Evolutionary conservation across 2,329 filamentous ascomycete genomes (phyloP).

Genomic region (Graphilbum ipis-grandicollis): DNA sequence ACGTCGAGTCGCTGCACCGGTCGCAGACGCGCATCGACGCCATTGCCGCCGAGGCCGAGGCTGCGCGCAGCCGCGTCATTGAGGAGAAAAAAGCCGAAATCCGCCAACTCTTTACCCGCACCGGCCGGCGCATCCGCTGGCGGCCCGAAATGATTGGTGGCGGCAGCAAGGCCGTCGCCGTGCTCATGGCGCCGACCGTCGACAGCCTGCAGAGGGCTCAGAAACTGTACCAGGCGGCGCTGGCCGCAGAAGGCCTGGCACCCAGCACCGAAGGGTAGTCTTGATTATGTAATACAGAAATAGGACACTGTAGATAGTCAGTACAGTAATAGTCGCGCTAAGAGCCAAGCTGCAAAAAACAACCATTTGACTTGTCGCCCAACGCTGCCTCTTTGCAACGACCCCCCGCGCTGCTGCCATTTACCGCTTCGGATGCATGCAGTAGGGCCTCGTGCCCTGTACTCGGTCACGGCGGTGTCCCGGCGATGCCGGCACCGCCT

Average conservation of each 20-base stretch:
- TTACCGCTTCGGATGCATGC: constrained; percentile 14
- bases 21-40: constrained; percentile 65
- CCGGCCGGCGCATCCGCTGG: constrained; percentile 55
- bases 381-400: too few relatives aligned
- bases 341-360: too few relatives aligned
- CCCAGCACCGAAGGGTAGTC: constrained; percentile 6
- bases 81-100: constrained; percentile 52
- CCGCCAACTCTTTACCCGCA: constrained; percentile 50
- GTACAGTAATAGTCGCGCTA: too few relatives aligned
- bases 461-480: constrained; percentile 5
- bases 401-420: too few relatives aligned
- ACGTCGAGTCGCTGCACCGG: constrained; percentile 65
- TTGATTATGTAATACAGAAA: too few relatives aligned
- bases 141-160: constrained; percentile 54
- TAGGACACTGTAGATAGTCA: too few relatives aligned
- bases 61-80: constrained; percentile 49
- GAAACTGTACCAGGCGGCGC: constrained; percentile 9
- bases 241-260: constrained; percentile 10
- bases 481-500: constrained; percentile 1
- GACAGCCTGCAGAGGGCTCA: constrained; percentile 53
- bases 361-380: too few relatives aligned
- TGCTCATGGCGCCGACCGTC: constrained; percentile 59
- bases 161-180: constrained; percentile 57
- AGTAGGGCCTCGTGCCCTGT: constrained; percentile 12
- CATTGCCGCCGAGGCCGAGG: constrained; percentile 66